Percentiles rank a stretch among this genome's conserved stretches.
Evolutionary conservation across 1,139 yeast species (phyloP).

Genomic region (Protomyces inouyei): DNA sequence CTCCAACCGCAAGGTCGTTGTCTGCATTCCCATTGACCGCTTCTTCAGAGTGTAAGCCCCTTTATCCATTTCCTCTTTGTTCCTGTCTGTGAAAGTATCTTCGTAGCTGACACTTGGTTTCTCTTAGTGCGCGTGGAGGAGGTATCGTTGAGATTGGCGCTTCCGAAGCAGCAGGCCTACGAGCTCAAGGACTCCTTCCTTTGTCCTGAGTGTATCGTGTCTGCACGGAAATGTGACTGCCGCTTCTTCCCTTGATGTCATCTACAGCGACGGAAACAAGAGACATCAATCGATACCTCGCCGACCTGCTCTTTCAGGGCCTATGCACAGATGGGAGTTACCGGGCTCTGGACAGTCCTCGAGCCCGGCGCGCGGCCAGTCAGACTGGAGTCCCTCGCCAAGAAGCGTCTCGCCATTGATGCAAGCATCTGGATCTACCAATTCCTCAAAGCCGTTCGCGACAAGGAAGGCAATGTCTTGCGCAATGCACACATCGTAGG

Average conservation of each 20-base stretch:
- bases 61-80: background rate
- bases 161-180: background rate
- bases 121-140: conserved; percentile 11
- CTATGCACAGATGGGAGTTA: conserved; percentile 75
- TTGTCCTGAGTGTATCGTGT: background rate
- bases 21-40: conserved; percentile 21
- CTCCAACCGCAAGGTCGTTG: conserved; percentile 6
- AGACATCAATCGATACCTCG: background rate
- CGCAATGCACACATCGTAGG: conserved; percentile 86
- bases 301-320: background rate
- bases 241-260: background rate
- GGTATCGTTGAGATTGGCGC: conserved; percentile 23
- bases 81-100: background rate
- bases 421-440: conserved; percentile 99
- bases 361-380: conserved; percentile 92
- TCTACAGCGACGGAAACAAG: background rate
- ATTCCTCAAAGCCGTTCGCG: conserved; percentile 89
- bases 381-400: conserved; percentile 63
- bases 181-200: background rate
- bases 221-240: background rate
- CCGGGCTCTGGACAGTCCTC: conserved; percentile 86
- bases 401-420: conserved; percentile 83
- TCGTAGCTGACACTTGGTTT: background rate
- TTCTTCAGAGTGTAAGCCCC: conserved; percentile 17
- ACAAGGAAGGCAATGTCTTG: conserved; percentile 71